Base-by-base conservation (phyloP, 768 basidiomycete genomes). In the Trametopsis cervina region DNA sequence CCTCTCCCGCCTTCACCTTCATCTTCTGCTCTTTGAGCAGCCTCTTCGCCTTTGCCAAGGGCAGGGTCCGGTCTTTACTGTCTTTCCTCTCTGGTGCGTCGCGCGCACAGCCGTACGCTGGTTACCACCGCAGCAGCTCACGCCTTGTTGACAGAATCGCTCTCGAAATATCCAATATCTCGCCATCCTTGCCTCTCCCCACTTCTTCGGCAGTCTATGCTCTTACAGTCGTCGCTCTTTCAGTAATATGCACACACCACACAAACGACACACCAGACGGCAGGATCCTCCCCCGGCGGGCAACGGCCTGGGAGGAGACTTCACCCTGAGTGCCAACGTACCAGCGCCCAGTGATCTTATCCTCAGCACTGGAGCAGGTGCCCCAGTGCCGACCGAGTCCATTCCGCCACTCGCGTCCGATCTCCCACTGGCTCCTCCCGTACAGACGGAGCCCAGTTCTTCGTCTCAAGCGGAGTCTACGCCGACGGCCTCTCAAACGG, bases 151-250 rank as follows among this genome's bases (percentile, higher is more conserved):
- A n/a, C n/a, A n/a, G n/a, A n/a, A n/a, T n/a, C n/a, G n/a, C n/a
- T n/a, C n/a, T n/a, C n/a, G n/a, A n/a, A n/a, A n/a, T n/a, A n/a
- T 15, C 9, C 29, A 33, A 33, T 33, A 33, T 7, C 29, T 33
- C 29, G 29, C 29, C 15, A 33, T 33, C 29, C 29, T 33, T 33
- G 46, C 44, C 40, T 4, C 23, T 38, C 20, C 35, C 47, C 47
- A n/a, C 42, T n/a, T 39, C 33, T 27, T 35, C 27, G 7, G 29
- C 29, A 33, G 7, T 33, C 29, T 54, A 54, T 50, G 49, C 53
- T 54, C 53, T 54, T 54, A 54, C 53, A 54, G 53, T 54, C 48
- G 49, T 47, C 53, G 17, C 22, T 54, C 53, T 18, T 54, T 54
- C 33, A 26, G 3, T 44, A 44, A 37, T 21, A 44, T 13, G 23